Conservation (phyloP, 495 filamentous ascomycete species). For the Daldinia concentrica region DNA sequence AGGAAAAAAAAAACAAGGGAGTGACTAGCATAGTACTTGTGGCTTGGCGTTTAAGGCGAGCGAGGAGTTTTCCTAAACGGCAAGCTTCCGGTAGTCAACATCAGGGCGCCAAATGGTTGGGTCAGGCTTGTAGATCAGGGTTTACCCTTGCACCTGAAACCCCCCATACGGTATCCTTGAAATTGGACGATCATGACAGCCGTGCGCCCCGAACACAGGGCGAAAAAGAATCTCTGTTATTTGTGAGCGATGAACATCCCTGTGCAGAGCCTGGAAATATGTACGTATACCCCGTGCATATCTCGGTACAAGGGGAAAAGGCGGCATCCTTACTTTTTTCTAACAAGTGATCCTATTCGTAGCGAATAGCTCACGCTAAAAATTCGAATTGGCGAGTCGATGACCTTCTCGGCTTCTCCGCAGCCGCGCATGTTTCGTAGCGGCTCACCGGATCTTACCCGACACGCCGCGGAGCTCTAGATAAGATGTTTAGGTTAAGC, state of each 20-base stretch:
- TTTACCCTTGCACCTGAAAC: slow-evolving; percentile 39
- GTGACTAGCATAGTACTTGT: slow-evolving; percentile 31
- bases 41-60: slow-evolving; percentile 36
- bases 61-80: slow-evolving; percentile 41
- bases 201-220: slow-evolving; percentile 20
- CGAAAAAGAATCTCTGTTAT: slow-evolving; percentile 29
- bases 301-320: slow-evolving; percentile 11
- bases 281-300: slow-evolving; percentile 4
- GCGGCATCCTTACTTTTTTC: slow-evolving; percentile 4
- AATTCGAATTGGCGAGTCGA: slow-evolving; percentile 24
- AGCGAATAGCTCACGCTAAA: slow-evolving; percentile 8
- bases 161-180: slow-evolving; percentile 36
- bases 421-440: slow-evolving; percentile 38
- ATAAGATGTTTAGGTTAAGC: slow-evolving; percentile 27
- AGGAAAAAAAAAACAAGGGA: slow-evolving; percentile 22
- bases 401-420: slow-evolving; percentile 36
- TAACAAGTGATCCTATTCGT: slow-evolving; percentile 13
- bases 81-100: slow-evolving; percentile 43
- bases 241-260: slow-evolving; percentile 36
- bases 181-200: slow-evolving; percentile 35
- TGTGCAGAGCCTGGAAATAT: slow-evolving; percentile 24
- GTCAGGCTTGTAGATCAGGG: slow-evolving; percentile 29
- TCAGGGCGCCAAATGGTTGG: slow-evolving; percentile 45
- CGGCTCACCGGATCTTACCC: slow-evolving; percentile 43
- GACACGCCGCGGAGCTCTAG: slow-evolving; percentile 36